These are phyloP conservation scores for Paecilomyces fulvus DNA, from an alignment of 2,329 filamentous ascomycete species.

Conservation along the genomic window DNA sequence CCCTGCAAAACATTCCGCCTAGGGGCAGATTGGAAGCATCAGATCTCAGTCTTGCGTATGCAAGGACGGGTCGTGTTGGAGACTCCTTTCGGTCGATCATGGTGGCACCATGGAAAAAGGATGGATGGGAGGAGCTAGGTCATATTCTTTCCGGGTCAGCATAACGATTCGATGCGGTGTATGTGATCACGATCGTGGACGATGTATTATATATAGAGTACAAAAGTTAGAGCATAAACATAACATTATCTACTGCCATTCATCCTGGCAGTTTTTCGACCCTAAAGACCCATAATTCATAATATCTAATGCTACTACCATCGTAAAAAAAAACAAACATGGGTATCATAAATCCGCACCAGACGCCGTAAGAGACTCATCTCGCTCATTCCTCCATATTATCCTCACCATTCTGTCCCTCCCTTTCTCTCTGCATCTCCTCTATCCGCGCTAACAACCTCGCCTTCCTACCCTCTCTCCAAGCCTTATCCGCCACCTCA, in stretches of 20 bases:
- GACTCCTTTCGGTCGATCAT: conserved; percentile 72
- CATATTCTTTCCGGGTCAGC: conserved; percentile 18
- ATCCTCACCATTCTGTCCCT: conserved; percentile 26
- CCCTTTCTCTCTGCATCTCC: conserved; percentile 10
- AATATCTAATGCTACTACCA: neutral
- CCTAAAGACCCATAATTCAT: neutral
- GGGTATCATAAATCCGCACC: conserved; percentile 1
- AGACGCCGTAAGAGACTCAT: neutral
- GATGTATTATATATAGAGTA: conserved; percentile 4
- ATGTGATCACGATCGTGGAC: neutral
- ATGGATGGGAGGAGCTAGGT: conserved; percentile 52
- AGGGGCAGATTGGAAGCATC: conserved; percentile 57
- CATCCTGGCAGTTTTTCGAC: neutral
- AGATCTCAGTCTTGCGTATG: conserved; percentile 65
- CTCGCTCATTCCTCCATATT: conserved; percentile 5
- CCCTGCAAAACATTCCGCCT: conserved; percentile 64
- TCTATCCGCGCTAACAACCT: conserved; percentile 56
- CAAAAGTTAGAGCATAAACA: neutral
- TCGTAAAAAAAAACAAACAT: conserved; percentile 1
- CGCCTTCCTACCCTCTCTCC: conserved; percentile 63
- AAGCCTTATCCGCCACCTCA: conserved; percentile 68
- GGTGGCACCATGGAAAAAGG: conserved; percentile 67
- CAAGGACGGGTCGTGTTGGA: conserved; percentile 59
- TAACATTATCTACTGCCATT: neutral
- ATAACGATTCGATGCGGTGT: conserved; percentile 6